Conservation (phyloP, 257 asterid species). For the Salvia miltiorrhiza region DNA sequence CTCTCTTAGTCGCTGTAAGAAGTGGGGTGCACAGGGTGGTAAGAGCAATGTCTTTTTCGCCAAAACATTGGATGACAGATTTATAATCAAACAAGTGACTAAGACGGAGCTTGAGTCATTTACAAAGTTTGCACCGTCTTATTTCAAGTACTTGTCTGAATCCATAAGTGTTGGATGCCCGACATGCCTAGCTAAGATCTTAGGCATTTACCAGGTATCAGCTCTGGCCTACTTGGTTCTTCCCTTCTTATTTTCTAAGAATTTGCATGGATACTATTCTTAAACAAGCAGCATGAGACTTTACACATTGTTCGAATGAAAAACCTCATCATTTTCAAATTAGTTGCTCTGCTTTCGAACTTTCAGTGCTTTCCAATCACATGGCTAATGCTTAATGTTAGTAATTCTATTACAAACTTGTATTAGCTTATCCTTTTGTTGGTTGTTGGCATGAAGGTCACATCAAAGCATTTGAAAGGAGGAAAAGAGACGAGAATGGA, state of each 20-base stretch:
- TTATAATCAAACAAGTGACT: constrained; percentile 74
- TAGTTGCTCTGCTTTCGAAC: not conserved
- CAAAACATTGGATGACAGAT: constrained; percentile 72
- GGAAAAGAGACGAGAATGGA: constrained; percentile 74
- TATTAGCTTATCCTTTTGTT: constrained; percentile 22
- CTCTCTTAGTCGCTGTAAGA: constrained; percentile 77
- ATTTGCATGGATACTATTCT: not conserved
- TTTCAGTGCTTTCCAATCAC: not conserved
- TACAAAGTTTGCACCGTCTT: constrained; percentile 60
- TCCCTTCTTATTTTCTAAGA: not conserved
- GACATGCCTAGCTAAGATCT: constrained; percentile 75
- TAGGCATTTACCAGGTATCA: constrained; percentile 84
- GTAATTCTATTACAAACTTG: not conserved
- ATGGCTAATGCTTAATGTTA: not conserved
- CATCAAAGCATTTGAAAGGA: constrained; percentile 62
- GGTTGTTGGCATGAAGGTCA: constrained; percentile 42
- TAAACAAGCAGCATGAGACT: not conserved
- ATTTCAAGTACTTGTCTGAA: constrained; percentile 66
- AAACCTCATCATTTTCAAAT: not conserved
- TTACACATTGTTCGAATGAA: not conserved
- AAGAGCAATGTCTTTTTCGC: constrained; percentile 82
- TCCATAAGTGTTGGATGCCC: constrained; percentile 60
- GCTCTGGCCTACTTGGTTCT: not conserved
- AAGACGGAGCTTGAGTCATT: constrained; percentile 80
- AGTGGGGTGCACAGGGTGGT: constrained; percentile 91